Percentiles rank a stretch among this genome's conserved stretches.
These are phyloP conservation scores for Citrus cavaleriei DNA, from an alignment of 345 rosid species.

Conservation along the genomic window DNA sequence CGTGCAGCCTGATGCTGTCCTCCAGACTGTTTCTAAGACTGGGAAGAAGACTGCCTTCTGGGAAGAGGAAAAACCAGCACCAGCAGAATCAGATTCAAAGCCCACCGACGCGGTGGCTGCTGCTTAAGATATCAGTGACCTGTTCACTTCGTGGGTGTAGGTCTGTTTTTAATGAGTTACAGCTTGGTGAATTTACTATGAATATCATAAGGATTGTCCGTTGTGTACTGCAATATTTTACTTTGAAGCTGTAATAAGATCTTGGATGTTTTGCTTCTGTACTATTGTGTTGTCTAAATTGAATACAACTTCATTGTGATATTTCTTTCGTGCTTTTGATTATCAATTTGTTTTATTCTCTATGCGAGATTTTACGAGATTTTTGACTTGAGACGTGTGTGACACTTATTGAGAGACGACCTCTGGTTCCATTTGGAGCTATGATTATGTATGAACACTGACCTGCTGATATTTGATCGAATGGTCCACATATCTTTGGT, in stretches of 20 bases:
- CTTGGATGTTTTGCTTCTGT: conserved; percentile 3
- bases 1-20: conserved; percentile 73
- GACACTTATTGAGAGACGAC: not conserved
- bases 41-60: conserved; percentile 84
- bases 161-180: not conserved
- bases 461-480: not conserved
- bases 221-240: not conserved
- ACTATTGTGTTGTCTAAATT: not conserved
- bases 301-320: not conserved
- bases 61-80: conserved; percentile 52
- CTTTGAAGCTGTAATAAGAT: conserved; percentile 6
- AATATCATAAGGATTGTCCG: not conserved
- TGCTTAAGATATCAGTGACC: conserved; percentile 18
- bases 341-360: not conserved
- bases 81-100: conserved; percentile 28
- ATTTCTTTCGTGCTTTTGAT: not conserved
- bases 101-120: conserved; percentile 32
- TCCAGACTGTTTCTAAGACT: conserved; percentile 74
- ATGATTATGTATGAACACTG: not conserved
- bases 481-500: not conserved
- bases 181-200: conserved; percentile 3
- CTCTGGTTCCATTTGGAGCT: not conserved
- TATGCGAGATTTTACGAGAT: not conserved
- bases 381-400: not conserved
- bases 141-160: not conserved